Conservation (phyloP, 73 alveolate genomes). For the Paramecium caudatum region DNA sequence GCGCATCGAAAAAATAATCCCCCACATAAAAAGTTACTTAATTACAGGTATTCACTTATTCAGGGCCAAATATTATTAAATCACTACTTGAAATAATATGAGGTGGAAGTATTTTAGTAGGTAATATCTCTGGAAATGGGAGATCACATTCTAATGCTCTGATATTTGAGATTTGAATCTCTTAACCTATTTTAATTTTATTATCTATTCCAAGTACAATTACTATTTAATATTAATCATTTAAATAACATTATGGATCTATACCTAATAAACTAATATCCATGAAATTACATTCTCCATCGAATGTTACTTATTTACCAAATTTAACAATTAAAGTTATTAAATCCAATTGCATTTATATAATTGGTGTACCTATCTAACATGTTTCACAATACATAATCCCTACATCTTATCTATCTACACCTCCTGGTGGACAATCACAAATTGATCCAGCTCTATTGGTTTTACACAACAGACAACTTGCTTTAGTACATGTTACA, state of each 20-base stretch:
- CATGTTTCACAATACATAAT: conserved; percentile 15
- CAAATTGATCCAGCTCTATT: conserved; percentile 60
- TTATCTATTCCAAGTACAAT: conserved; percentile 5
- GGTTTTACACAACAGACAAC: neutral
- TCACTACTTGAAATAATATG: neutral
- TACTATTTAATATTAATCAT: neutral
- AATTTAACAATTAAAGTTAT: neutral
- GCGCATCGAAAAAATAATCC: conserved; percentile 20
- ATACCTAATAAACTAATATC: neutral
- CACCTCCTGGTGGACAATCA: conserved; percentile 34
- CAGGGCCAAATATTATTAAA: conserved; percentile 9
- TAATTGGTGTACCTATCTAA: conserved; percentile 15
- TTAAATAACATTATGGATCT: neutral
- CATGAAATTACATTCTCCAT: neutral
- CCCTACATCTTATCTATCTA: conserved; percentile 40
- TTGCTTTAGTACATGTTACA: neutral
- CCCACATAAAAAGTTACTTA: neutral
- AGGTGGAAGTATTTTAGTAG: conserved; percentile 2
- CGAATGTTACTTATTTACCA: conserved; percentile 28
- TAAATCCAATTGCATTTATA: conserved; percentile 8
- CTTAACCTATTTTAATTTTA: neutral
- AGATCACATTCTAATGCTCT: conserved; percentile 19
- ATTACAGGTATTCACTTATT: neutral
- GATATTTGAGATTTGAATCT: neutral
- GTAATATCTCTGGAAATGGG: neutral